Conservation (phyloP, 1,284 basidiomycete species). For the Ganoderma leucocontextum region DNA sequence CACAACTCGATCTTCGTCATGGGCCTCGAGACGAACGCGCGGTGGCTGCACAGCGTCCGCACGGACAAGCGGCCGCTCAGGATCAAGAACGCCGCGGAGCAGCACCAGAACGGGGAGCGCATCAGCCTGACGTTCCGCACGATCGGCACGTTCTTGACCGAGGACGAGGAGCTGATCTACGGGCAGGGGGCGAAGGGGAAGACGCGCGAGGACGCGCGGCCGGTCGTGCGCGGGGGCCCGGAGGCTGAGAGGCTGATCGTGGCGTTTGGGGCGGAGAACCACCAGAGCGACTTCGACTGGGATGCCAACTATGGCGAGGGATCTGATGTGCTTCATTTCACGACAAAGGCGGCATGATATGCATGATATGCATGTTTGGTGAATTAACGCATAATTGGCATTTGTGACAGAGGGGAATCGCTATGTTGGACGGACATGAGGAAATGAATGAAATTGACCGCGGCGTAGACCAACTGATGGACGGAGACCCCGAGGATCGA, state of each 20-base stretch:
- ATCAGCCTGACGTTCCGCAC: conserved; percentile 81
- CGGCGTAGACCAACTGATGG: neutral
- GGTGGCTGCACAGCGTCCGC: conserved; percentile 76
- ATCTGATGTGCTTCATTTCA: conserved; percentile 73
- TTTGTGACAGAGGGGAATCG: neutral
- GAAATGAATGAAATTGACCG: neutral
- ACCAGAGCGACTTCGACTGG: conserved; percentile 73
- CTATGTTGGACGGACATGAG: neutral
- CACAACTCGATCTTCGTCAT: conserved; percentile 83
- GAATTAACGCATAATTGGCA: neutral
- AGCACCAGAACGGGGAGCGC: conserved; percentile 60
- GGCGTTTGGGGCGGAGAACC: conserved; percentile 78
- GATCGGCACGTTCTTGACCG: conserved; percentile 75
- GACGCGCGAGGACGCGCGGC: conserved; percentile 55
- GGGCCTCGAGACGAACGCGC: conserved; percentile 71
- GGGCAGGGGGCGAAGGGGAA: conserved; percentile 76
- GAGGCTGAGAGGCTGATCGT: conserved; percentile 60
- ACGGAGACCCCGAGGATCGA: neutral
- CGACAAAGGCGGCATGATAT: neutral
- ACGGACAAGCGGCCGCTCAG: conserved; percentile 69
- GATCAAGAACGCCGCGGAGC: conserved; percentile 62
- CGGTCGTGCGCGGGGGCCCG: conserved; percentile 58
- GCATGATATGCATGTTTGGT: neutral
- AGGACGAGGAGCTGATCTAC: conserved; percentile 59
- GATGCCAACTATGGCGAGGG: conserved; percentile 66